Conservation (phyloP, 495 filamentous ascomycete genomes). For the Aspergillus leporis region DNA sequence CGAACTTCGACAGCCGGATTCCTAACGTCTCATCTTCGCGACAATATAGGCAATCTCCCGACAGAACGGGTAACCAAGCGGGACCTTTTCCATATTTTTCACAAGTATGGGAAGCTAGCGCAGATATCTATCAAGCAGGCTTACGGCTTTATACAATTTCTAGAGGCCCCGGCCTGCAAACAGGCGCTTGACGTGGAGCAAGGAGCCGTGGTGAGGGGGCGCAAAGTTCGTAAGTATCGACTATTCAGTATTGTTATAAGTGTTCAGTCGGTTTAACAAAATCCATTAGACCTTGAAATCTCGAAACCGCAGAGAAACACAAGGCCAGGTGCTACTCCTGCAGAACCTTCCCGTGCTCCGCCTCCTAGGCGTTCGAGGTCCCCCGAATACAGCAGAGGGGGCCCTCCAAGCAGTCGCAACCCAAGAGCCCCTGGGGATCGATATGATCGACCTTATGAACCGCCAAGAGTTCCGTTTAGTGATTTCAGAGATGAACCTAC, state of each 20-base stretch:
- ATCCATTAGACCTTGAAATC: constrained; percentile 78
- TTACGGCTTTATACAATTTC: constrained; percentile 95
- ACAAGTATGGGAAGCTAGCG: constrained; percentile 80
- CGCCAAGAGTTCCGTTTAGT: constrained; percentile 41
- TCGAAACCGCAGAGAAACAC: constrained; percentile 85
- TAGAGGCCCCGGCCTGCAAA: constrained; percentile 70
- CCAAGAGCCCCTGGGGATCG: constrained; percentile 41
- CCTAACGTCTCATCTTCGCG: not conserved
- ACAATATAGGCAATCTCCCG: constrained; percentile 76
- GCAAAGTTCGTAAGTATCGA: constrained; percentile 81
- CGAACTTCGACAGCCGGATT: not conserved
- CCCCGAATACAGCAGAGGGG: constrained; percentile 63
- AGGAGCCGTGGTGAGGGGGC: constrained; percentile 72
- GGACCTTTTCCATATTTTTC: constrained; percentile 88
- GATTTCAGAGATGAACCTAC: constrained; percentile 52
- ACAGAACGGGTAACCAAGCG: constrained; percentile 91
- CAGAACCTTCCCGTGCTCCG: constrained; percentile 39
- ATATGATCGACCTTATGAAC: constrained; percentile 44
- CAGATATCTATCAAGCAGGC: constrained; percentile 97
- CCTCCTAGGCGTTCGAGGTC: constrained; percentile 63
- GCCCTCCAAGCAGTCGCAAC: constrained; percentile 37
- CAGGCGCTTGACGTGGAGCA: constrained; percentile 75
- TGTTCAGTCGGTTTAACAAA: constrained; percentile 8
- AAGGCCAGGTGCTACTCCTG: constrained; percentile 44
- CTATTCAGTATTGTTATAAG: not conserved